Conservation (phyloP, 768 basidiomycete genomes). For the Lyophyllum decastes region DNA sequence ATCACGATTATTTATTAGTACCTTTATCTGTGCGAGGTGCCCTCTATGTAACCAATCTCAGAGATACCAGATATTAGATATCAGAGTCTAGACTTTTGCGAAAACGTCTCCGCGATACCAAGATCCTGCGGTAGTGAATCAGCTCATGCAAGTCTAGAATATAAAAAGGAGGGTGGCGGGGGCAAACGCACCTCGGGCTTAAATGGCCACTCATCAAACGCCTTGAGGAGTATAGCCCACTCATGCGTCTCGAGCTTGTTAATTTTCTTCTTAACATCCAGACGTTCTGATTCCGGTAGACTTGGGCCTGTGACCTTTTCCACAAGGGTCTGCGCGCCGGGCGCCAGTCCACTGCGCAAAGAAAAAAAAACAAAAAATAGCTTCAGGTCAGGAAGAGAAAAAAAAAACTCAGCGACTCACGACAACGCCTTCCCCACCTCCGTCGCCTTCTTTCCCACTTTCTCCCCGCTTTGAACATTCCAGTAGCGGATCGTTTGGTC, state of each 20-base stretch:
- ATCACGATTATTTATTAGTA: background rate
- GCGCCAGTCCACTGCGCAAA: slow-evolving; percentile 71
- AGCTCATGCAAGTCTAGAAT: background rate
- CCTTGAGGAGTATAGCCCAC: slow-evolving; percentile 72
- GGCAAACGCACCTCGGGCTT: slow-evolving; percentile 61
- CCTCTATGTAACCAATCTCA: no score
- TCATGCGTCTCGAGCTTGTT: slow-evolving; percentile 59
- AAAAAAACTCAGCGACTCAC: slow-evolving; percentile 38
- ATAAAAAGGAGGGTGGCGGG: background rate
- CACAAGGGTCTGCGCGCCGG: slow-evolving; percentile 64
- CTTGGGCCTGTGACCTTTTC: slow-evolving; percentile 42
- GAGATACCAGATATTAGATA: no score
- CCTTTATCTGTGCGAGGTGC: background rate
- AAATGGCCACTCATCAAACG: slow-evolving; percentile 89
- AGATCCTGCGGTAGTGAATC: slow-evolving; percentile 1
- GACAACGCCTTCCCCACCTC: slow-evolving; percentile 59
- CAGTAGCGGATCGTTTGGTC: slow-evolving; percentile 16
- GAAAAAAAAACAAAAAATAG: no score
- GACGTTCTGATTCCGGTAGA: slow-evolving; percentile 38
- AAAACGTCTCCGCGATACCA: background rate
- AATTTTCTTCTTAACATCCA: slow-evolving; percentile 52
- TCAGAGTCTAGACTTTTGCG: background rate
- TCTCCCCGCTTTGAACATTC: slow-evolving; percentile 12
- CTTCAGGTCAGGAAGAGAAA: background rate
- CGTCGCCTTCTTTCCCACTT: slow-evolving; percentile 48